Base-by-base conservation (phyloP, 2,329 filamentous ascomycete genomes). In the Sphaerulina vaccinii region DNA sequence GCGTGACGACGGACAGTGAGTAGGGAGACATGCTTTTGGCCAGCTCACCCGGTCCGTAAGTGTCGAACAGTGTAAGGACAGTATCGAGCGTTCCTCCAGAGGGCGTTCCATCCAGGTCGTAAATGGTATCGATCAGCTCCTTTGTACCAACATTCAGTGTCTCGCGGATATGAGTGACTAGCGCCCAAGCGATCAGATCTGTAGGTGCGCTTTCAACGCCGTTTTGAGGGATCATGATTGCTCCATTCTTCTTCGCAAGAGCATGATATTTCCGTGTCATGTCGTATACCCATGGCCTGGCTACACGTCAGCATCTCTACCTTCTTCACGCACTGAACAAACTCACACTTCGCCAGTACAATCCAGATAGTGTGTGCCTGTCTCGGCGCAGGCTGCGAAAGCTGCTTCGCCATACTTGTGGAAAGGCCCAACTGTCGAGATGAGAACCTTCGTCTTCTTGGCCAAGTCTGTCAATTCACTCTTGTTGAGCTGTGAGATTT, bases 361-460 rank as follows among this genome's bases (percentile, higher is more conserved):
- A 65, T 87, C 84, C 49, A 87, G 68, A 62, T 87, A 87, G 65
- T 87, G 83, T 3, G 84, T 87, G 5, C 84, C 83, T 57, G 77
- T 79, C 46, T 77, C 73, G 3, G 81, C 83, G 63, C 83, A 87
- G 5, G 83, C 83, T 59, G 83, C 79, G 7, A 87, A 75, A 3
- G 85, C 80, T 1, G 79, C 79, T 24, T 79, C 79, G n/a, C 83
- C 84, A 66, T 85, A 83, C 48, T 79, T 70, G 70, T 81, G 76
- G 65, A 83, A 87, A 0, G 83, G 83, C 1, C 83, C 83, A 22
- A 86, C 75, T 10, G 79, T 81, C 41, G 80, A 83, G 64, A 86
- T 76, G 21, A 86, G 62, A 15, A 85, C 70, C 50, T 73, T 75
- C 2, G 82, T 82, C 64, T 78, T 82, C 61, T 73, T 74, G 2